Conservation (phyloP, 768 basidiomycete species). For the Favolaschia claudopus region DNA sequence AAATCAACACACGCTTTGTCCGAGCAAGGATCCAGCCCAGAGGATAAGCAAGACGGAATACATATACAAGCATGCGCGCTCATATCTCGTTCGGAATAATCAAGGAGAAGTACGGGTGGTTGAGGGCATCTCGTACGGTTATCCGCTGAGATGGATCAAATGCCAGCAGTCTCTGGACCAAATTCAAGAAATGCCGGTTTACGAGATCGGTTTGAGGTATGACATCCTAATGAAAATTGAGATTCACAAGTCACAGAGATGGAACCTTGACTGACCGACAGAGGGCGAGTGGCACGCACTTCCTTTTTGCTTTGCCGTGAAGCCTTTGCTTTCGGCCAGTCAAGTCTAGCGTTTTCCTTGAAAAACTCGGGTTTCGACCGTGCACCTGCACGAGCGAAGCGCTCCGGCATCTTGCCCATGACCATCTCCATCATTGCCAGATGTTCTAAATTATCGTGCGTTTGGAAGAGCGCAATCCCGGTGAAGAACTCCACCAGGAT, state of each 20-base stretch:
- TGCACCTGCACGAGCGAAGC: slow-evolving; percentile 77
- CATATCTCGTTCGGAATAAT: slow-evolving; percentile 75
- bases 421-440: slow-evolving; percentile 99
- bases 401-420: slow-evolving; percentile 96
- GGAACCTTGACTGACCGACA: slow-evolving; percentile 63
- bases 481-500: slow-evolving; percentile 99
- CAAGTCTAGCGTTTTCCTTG: slow-evolving; percentile 83
- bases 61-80: slow-evolving; percentile 31
- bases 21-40: slow-evolving; percentile 29
- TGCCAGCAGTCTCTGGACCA: slow-evolving; percentile 85
- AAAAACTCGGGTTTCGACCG: slow-evolving; percentile 93
- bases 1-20: slow-evolving; percentile 35
- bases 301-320: slow-evolving; percentile 93
- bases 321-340: slow-evolving; percentile 92
- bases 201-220: slow-evolving; percentile 78
- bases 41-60: slow-evolving; percentile 33
- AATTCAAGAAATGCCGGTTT: slow-evolving; percentile 85
- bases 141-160: slow-evolving; percentile 92
- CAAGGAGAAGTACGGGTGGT: slow-evolving; percentile 85
- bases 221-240: slow-evolving; percentile 66
- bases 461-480: slow-evolving; percentile 97
- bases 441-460: slow-evolving; percentile 98
- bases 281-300: slow-evolving; percentile 81
- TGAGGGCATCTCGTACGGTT: slow-evolving; percentile 86
- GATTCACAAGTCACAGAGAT: slow-evolving; percentile 16